Evolutionary conservation across 305 asterid genomes (phyloP), one percentile per base, ranked within the genome.

Genomic region (Fraxinus latifolia): DNA sequence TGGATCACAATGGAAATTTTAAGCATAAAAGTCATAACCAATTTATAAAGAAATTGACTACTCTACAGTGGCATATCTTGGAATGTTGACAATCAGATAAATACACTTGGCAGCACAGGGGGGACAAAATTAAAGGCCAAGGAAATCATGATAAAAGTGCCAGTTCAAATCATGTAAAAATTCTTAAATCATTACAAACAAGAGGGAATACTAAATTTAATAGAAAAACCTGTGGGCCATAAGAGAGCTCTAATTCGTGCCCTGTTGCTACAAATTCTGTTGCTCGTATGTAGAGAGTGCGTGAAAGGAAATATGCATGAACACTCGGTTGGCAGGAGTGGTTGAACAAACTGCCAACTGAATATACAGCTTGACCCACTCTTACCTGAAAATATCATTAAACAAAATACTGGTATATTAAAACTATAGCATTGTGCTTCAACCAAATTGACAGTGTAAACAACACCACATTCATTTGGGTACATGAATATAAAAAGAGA

Each of bases 301-400:
- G 97, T n/a, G 98, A 92, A 87, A 90, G 86, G 86, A 94, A 96
- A 90, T 94, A 93, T 21, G 95, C 91, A 29, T 96, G 97, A 82
- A 85, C 82, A 83, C 92, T 96, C 81, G 98, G 97, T 85, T 85
- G 89, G 90, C 98, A 96, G 86, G 99, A 96, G 87, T 96, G 99
- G 88, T 94, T 96, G 85, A 92, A 96, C 82, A 92, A 87, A 87
- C 99, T 94, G 76, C 98, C 98, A 74, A 87, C 85, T 36, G 85
- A 81, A 87, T 96, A 94, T 67, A 96, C 91, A 53, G 98, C 98
- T 88, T 94, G 97, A 83, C 98, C 98, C 87, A 93, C 99, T 89
- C 87, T 91, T 80, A 94, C 90, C 99, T 96, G 87, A 53, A 80
- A 79, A 79, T 53, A 80, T 44, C 23, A 85, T 76, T 72, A 74